These are phyloP conservation scores for Zopfochytrium polystomum DNA, from an alignment of 371 early-diverging fungal species.

Conservation along the genomic window DNA sequence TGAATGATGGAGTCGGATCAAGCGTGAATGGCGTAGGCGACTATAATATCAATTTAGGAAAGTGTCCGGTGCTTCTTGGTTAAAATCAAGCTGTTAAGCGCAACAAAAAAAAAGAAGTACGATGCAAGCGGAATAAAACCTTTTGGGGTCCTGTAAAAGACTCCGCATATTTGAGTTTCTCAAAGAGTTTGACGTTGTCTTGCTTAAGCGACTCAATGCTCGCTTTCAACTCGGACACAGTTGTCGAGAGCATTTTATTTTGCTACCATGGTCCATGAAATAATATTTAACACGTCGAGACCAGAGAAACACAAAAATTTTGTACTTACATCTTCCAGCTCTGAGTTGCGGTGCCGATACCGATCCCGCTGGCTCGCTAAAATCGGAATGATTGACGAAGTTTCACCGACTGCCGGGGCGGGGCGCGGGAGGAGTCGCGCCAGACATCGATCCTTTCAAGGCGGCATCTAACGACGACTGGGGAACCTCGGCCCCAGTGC, in stretches of 20 bases:
- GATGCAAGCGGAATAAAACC: too few relatives aligned
- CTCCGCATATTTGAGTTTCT: slow-evolving; percentile 74
- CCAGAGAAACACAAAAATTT: neutral
- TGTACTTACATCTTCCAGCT: slow-evolving; percentile 65
- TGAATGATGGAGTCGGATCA: too few relatives aligned
- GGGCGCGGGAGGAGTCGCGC: too few relatives aligned
- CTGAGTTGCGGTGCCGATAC: slow-evolving; percentile 77
- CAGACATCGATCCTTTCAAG: too few relatives aligned
- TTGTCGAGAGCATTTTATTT: slow-evolving; percentile 17
- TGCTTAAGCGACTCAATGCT: slow-evolving; percentile 62
- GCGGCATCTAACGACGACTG: neutral
- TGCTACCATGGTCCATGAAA: slow-evolving; percentile 20
- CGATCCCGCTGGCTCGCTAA: slow-evolving; percentile 86
- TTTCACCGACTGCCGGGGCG: neutral
- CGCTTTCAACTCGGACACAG: slow-evolving; percentile 63
- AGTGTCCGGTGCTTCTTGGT: too few relatives aligned
- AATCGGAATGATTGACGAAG: slow-evolving; percentile 69
- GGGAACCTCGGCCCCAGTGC: neutral
- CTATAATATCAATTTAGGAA: neutral
- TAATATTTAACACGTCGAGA: neutral
- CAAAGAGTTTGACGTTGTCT: slow-evolving; percentile 85
- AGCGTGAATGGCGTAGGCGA: slow-evolving; percentile 1
- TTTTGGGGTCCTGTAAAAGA: too few relatives aligned
- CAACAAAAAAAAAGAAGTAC: too few relatives aligned
- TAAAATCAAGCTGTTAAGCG: too few relatives aligned